Evolutionary conservation across 2,329 filamentous ascomycete species (phyloP).

Genomic region (Aspergillus sp.): DNA sequence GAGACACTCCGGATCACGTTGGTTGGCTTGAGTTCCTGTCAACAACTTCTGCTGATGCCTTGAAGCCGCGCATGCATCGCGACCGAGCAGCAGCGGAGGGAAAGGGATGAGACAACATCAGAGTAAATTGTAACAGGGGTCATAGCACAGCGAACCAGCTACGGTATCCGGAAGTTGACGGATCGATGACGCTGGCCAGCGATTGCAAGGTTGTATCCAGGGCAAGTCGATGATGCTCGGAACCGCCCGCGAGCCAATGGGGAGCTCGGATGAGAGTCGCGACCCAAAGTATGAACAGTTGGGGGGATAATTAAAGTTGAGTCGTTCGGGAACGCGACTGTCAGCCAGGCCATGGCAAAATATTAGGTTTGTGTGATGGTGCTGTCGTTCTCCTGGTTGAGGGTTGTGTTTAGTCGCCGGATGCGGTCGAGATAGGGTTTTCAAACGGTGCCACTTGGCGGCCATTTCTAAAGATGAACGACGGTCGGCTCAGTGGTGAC

Average conservation of each 20-base stretch:
- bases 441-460: too few relatives aligned
- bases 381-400: too few relatives aligned
- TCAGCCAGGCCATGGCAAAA: background rate
- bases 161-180: conserved; percentile 12
- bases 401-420: too few relatives aligned
- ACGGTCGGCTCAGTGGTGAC: too few relatives aligned
- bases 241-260: conserved; percentile 13
- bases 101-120: background rate
- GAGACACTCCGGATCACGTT: background rate
- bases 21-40: background rate
- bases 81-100: background rate
- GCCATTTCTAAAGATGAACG: too few relatives aligned
- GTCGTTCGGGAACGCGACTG: background rate
- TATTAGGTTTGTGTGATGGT: background rate
- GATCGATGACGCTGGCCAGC: conserved; percentile 9
- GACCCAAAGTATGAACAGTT: conserved; percentile 2
- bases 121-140: background rate
- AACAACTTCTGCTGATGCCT: background rate
- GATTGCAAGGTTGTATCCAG: conserved; percentile 15
- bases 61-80: conserved; percentile 1
- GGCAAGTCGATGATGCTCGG: conserved; percentile 22
- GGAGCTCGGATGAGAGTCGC: background rate
- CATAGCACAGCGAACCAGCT: background rate
- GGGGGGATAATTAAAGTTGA: background rate
- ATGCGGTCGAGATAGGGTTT: too few relatives aligned